Conservation (phyloP, 139 green algal genomes). For the Chlorokybus atmophyticus region DNA sequence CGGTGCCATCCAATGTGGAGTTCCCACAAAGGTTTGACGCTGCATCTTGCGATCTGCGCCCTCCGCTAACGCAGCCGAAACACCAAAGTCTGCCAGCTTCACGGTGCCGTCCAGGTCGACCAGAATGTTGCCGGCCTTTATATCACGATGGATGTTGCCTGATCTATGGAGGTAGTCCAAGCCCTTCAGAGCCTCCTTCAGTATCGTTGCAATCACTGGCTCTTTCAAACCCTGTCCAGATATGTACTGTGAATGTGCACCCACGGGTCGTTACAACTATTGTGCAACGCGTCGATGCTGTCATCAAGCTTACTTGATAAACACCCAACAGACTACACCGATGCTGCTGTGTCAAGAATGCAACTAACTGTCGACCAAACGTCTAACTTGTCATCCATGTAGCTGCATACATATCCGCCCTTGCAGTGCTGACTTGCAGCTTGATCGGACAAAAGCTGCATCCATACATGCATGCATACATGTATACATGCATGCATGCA, state of each 20-base stretch:
- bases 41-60: slow-evolving; percentile 12
- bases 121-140: slow-evolving; percentile 98
- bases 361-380: no score
- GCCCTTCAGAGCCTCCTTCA: slow-evolving; percentile 78
- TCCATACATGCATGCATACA: no score
- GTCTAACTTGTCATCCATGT: slow-evolving; percentile 1
- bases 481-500: no score
- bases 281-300: no score
- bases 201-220: slow-evolving; percentile 78
- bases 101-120: slow-evolving; percentile 77
- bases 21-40: slow-evolving; percentile 61
- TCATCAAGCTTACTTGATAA: no score
- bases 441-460: no score
- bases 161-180: slow-evolving; percentile 92
- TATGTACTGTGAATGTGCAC: no score
- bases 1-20: slow-evolving; percentile 96
- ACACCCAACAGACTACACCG: neutral
- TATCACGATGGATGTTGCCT: slow-evolving; percentile 87
- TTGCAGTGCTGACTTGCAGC: no score
- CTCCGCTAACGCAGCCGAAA: slow-evolving; percentile 79
- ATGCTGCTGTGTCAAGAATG: neutral
- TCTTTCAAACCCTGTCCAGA: slow-evolving; percentile 82
- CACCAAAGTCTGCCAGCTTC: slow-evolving; percentile 92
- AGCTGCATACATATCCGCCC: no score
- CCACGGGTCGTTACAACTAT: no score